A percentile compares a stretch with the other conserved stretches of the same genome.
These are phyloP conservation scores for Uronychia binucleata DNA, from an alignment of 73 alveolate genomes.

Conservation along the genomic window DNA sequence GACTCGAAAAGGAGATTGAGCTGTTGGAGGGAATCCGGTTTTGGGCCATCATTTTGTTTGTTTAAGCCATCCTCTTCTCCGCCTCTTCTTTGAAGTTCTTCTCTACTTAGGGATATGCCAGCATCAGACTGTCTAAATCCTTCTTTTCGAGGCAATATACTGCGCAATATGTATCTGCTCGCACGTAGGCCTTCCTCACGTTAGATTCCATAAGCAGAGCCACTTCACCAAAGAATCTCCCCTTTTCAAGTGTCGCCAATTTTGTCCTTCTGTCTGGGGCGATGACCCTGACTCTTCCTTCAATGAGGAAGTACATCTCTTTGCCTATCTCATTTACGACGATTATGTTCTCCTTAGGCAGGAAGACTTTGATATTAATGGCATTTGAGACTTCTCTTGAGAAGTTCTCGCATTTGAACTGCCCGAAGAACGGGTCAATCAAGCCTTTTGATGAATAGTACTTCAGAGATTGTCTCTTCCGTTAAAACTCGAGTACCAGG, in stretches of 20 bases:
- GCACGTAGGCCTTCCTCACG: background rate
- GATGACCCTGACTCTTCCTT: background rate
- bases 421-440: conserved; percentile 17
- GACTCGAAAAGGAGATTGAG: too few species aligned
- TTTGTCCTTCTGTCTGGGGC: background rate
- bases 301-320: conserved; percentile 4
- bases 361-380: conserved; percentile 10
- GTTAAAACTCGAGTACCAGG: background rate
- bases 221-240: conserved; percentile 5
- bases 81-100: background rate
- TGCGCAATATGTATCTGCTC: background rate
- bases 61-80: background rate
- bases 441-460: background rate
- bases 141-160: background rate
- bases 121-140: background rate
- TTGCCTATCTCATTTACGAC: background rate
- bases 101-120: background rate
- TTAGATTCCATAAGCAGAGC: background rate
- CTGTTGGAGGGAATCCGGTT: background rate
- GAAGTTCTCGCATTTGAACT: conserved; percentile 33
- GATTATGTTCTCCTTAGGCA: background rate
- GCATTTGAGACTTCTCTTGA: conserved; percentile 15
- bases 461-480: background rate
- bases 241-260: background rate
- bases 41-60: background rate